These are phyloP conservation scores for Aspergillus hiratsukae DNA, from an alignment of 2,329 filamentous ascomycete genomes.

Conservation along the genomic window DNA sequence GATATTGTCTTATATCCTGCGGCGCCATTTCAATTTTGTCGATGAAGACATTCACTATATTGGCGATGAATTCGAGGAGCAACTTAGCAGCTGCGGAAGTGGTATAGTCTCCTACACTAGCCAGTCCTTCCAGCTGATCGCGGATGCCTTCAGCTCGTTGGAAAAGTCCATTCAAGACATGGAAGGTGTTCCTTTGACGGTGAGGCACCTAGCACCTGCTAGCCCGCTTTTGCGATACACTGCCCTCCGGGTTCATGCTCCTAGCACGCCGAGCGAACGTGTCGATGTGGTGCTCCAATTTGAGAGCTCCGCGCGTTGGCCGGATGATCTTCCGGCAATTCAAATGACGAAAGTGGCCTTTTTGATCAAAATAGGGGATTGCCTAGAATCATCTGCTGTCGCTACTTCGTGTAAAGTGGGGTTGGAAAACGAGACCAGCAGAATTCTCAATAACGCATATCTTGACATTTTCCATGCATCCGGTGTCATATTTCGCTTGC, in stretches of 20 bases:
- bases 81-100: conserved; percentile 27
- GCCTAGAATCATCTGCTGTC: conserved; percentile 61
- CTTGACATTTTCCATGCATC: conserved; percentile 73
- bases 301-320: conserved; percentile 90
- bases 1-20: conserved; percentile 68
- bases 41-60: conserved; percentile 52
- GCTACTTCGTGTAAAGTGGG: conserved; percentile 67
- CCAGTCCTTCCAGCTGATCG: conserved; percentile 61
- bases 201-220: conserved; percentile 72
- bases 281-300: conserved; percentile 84
- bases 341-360: conserved; percentile 94
- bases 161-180: conserved; percentile 73
- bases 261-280: conserved; percentile 39
- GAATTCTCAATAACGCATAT: conserved; percentile 71
- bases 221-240: conserved; percentile 70
- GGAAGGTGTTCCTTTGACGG: conserved; percentile 79
- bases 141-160: conserved; percentile 66
- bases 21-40: conserved; percentile 61
- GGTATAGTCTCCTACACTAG: conserved; percentile 40
- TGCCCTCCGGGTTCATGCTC: conserved; percentile 36
- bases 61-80: conserved; percentile 48
- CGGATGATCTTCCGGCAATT: conserved; percentile 83
- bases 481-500: conserved; percentile 72
- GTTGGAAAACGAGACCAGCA: conserved; percentile 67
- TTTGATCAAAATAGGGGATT: conserved; percentile 65